Evolutionary conservation across 2,329 filamentous ascomycete species (phyloP), one percentile per base, ranked within the genome.

Genomic region (Scedosporium apiospermum): DNA sequence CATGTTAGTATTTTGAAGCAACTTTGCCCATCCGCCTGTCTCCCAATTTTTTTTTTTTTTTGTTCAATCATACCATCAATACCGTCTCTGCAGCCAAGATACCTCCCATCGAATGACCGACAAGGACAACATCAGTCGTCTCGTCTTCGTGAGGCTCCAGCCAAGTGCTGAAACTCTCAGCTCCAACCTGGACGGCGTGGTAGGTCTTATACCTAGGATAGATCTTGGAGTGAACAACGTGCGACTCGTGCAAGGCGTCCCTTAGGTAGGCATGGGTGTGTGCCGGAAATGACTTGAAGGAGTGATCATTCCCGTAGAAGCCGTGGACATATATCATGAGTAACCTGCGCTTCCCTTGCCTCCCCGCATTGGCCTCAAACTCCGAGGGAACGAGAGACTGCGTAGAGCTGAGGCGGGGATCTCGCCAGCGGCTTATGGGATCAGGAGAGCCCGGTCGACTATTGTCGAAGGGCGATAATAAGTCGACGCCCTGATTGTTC

Each of bases 81-180:
- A 85, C 86, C 27, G 96, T 83, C 68, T 97, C 93, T 1, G 90
- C 90, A 27, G 89, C 85, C 27, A 97, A 74, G 26, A 97, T 79
- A 1, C 93, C 93, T 16, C 93, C 93, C 86, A 97, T 93, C 51
- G 90, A 96, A 73, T 96, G 93, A 0, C 93, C 92, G 2, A 96
- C 78, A 3, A 97, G 79, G 21, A 97, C 80, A 2, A 96, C 81
- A 76, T 97, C 93, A 1, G 91, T 92, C 21, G 79, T 82, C 3
- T 81, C 76, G 30, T 84, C 84, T 72, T 93, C 88, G 68, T 96
- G 90, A 6, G 91, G 91, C 63, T 82, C 78, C 34, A 96, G 78
- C 91, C 93, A 97, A 66, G 75, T 78, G 70, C 90, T 93, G 71
- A 96, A 96, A 70, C 91, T 89, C 70, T 96, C 88, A 63, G 88